Percentiles rank a stretch among this genome's conserved stretches.
Evolutionary conservation across 768 basidiomycete species (phyloP).

Genomic region (Strobilomyces confusus): DNA sequence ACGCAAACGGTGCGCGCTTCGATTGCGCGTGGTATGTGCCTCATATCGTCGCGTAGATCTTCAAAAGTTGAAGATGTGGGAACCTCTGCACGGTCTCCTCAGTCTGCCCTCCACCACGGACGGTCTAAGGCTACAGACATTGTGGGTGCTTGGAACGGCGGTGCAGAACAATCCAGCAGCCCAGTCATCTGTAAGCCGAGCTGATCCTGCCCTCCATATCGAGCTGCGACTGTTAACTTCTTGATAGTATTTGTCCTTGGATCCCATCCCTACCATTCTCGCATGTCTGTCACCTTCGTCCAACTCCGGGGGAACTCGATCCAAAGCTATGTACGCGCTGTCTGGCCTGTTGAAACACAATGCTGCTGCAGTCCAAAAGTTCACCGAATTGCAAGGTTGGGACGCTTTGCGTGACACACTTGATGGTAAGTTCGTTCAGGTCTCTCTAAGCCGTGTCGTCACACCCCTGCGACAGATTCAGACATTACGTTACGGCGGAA

Average conservation of each 20-base stretch:
- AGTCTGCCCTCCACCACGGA: conserved; percentile 50
- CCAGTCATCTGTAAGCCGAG: conserved; percentile 59
- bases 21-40: background rate
- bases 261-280: conserved; percentile 64
- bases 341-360: conserved; percentile 81
- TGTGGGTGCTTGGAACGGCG: conserved; percentile 90
- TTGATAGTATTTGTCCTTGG: conserved; percentile 53
- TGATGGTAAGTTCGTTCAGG: conserved; percentile 42
- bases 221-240: conserved; percentile 2
- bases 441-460: conserved; percentile 2
- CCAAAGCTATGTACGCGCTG: conserved; percentile 81
- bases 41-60: conserved; percentile 49
- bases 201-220: background rate
- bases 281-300: conserved; percentile 54
- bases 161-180: conserved; percentile 87
- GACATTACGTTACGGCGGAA: conserved; percentile 77
- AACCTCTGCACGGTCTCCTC: conserved; percentile 64
- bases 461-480: conserved; percentile 51
- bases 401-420: conserved; percentile 51
- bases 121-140: conserved; percentile 58
- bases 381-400: conserved; percentile 63
- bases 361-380: conserved; percentile 52
- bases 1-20: conserved; percentile 64
- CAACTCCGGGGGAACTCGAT: conserved; percentile 51
- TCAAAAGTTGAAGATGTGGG: conserved; percentile 73